Base-by-base conservation (phyloP, 2,329 filamentous ascomycete genomes). In the Exophiala xenobiotica region DNA sequence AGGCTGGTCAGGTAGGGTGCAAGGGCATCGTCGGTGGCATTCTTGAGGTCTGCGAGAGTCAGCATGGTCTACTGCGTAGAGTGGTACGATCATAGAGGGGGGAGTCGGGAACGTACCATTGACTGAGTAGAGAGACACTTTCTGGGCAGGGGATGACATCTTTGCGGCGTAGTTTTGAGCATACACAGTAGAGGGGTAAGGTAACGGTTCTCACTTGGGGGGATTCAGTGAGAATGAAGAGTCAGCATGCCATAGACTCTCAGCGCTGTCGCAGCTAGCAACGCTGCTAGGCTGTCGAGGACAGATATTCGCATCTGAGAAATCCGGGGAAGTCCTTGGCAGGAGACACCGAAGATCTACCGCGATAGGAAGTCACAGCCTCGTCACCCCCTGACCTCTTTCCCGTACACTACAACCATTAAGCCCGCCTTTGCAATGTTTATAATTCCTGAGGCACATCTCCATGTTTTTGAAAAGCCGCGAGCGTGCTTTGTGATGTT, bases 21-120 rank as follows among this genome's bases (percentile, higher is more conserved):
- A 54, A 99, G 85, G 51, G 91, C 90, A 73, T 99, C 93, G 74
- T 99, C 93, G 61, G 88, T 90, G 31, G 91, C 95, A 75, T 93
- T 95, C 73, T 97, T 97, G 59, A 99, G 86, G 69, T 97, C 93
- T 95, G 67, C 11, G 35, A 23, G 7, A 47, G 23, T 31, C 12
- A 51, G 39, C 29, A 37, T 37, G 20, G 48, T 35, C 18, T 33
- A 11, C 23, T 31, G 23, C 27, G n/a, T 23, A 39, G 16, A 18
- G 14, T 8, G 23, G 33, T 24, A n/a, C 43, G 49, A 46, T 39
- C 46, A 53, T 38, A 19, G 18, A 38, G 9, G n/a, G 11, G 14
- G 6, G 29, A 24, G 27, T 19, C n/a, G 19, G n/a, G 11, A 38
- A 63, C 67, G 46, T 62, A 74, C 72, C 72, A 63, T 70, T 72